These are phyloP conservation scores for Ajuga chamaepitys DNA, from an alignment of 257 asterid genomes.

Conservation along the genomic window DNA sequence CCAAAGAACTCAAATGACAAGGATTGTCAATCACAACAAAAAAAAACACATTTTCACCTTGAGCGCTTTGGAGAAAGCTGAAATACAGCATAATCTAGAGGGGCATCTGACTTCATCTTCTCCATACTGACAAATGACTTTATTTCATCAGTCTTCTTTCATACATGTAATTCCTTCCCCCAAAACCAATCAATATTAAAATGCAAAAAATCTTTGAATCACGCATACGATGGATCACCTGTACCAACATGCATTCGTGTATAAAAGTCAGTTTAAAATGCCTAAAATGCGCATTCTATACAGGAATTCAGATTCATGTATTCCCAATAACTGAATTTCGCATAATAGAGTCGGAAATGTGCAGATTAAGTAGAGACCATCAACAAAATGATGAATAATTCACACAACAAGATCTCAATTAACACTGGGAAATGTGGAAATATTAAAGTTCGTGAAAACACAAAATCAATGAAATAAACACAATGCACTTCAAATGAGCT, in stretches of 20 bases:
- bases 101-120: slow-evolving; percentile 57
- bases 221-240: neutral
- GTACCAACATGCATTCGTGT: slow-evolving; percentile 13
- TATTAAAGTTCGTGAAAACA: slow-evolving; percentile 3
- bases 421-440: neutral
- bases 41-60: slow-evolving; percentile 31
- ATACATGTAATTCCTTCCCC: slow-evolving; percentile 23
- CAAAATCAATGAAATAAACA: neutral
- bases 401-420: slow-evolving; percentile 13
- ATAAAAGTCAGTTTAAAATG: neutral
- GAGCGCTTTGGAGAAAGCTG: slow-evolving; percentile 84
- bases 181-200: neutral
- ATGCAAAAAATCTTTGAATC: neutral
- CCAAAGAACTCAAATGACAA: neutral
- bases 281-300: neutral
- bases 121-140: slow-evolving; percentile 19
- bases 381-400: neutral
- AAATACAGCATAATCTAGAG: slow-evolving; percentile 82
- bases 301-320: neutral
- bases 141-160: slow-evolving; percentile 22
- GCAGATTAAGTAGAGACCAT: neutral
- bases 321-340: neutral
- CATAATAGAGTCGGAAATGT: neutral
- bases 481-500: slow-evolving; percentile 17
- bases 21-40: neutral